These are phyloP conservation scores for Pachysandra terminalis DNA, from an alignment of 164 flowering plant genomes.

Conservation along the genomic window DNA sequence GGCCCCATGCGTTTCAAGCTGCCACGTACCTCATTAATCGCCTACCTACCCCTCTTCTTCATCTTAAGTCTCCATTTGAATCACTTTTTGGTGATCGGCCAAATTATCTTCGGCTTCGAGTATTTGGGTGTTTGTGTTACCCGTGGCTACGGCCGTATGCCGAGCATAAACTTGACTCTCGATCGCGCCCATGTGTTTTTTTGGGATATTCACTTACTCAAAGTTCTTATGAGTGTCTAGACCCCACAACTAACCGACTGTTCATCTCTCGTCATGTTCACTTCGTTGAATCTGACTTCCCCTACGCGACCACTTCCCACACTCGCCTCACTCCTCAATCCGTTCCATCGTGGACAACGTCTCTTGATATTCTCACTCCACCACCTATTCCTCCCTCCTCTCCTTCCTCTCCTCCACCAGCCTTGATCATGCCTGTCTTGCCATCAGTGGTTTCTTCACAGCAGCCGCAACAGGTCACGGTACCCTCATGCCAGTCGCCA, in stretches of 20 bases:
- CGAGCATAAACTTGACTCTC: no score
- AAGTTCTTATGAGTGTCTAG: no score
- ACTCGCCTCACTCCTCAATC: not conserved
- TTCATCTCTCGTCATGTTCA: not conserved
- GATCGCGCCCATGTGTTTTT: no score
- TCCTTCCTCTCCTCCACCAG: not conserved
- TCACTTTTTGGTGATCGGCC: not conserved
- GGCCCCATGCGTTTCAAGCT: not conserved
- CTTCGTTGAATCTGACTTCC: slow-evolving; percentile 1
- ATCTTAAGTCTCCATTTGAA: no score
- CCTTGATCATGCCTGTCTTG: no score
- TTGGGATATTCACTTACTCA: no score
- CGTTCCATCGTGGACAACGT: not conserved
- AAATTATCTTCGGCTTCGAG: not conserved
- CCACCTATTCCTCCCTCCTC: not conserved
- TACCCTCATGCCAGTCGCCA: not conserved
- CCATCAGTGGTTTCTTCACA: no score
- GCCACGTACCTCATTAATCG: not conserved
- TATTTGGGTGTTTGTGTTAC: not conserved
- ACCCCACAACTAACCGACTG: no score
- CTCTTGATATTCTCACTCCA: no score
- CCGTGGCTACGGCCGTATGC: no score
- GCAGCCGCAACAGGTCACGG: no score
- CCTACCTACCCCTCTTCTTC: no score
- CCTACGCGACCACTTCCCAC: not conserved